These are phyloP conservation scores for Nannizzia gypsea DNA, from an alignment of 2,329 filamentous ascomycete genomes.

Conservation along the genomic window DNA sequence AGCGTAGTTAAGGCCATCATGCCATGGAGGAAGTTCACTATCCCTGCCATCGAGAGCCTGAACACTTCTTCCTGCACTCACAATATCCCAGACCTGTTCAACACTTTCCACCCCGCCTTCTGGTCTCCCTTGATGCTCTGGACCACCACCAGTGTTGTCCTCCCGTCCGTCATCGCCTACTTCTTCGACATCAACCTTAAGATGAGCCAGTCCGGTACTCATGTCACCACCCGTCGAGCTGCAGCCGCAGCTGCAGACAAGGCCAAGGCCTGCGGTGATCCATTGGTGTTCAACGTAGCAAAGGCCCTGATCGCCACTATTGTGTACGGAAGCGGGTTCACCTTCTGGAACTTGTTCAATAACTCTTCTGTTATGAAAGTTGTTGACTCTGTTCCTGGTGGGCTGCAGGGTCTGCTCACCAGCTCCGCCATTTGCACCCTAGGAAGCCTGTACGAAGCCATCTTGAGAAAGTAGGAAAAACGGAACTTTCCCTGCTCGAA, in stretches of 20 bases:
- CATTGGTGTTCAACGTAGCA: conserved; percentile 76
- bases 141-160: conserved; percentile 56
- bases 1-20: conserved; percentile 60
- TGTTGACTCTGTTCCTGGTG: conserved; percentile 29
- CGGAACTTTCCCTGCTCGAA: too few relatives aligned
- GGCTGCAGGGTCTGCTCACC: conserved; percentile 30
- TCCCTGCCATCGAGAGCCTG: conserved; percentile 50
- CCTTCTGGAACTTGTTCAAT: conserved; percentile 29
- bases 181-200: conserved; percentile 75
- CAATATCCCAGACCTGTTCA: conserved; percentile 70
- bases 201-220: conserved; percentile 22
- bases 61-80: conserved; percentile 42
- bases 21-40: conserved; percentile 56
- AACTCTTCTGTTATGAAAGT: conserved; percentile 27
- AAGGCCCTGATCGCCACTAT: conserved; percentile 75
- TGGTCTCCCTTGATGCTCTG: conserved; percentile 74
- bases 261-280: conserved; percentile 53
- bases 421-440: conserved; percentile 32
- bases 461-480: conserved; percentile 26
- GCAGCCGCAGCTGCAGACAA: conserved; percentile 27
- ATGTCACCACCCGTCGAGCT: conserved; percentile 19
- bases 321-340: conserved; percentile 51
- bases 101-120: conserved; percentile 63
- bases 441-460: conserved; percentile 36
- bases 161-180: conserved; percentile 65